These are phyloP conservation scores for Phaeosphaeriaceae sp. DNA, from an alignment of 2,329 filamentous ascomycete species.

Conservation along the genomic window DNA sequence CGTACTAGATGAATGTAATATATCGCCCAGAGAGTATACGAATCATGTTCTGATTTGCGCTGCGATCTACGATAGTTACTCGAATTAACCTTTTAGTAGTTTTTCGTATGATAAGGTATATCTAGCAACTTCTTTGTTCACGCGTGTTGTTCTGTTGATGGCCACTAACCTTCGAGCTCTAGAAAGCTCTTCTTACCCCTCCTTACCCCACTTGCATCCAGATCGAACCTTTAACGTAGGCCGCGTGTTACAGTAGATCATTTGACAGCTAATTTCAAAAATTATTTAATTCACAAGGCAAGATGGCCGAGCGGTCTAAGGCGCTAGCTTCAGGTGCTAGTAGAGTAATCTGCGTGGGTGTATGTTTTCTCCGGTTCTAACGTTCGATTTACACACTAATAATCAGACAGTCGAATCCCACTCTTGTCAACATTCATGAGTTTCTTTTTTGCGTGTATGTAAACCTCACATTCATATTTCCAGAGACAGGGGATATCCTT, in stretches of 20 bases:
- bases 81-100: no score
- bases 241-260: background rate
- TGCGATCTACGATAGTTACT: background rate
- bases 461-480: background rate
- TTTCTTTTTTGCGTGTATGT: conserved; percentile 15
- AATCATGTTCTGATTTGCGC: no score
- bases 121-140: no score
- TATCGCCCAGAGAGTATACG: no score
- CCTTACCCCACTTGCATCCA: background rate
- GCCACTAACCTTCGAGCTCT: no score
- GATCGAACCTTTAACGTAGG: background rate
- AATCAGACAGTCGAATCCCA: conserved; percentile 37
- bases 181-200: background rate
- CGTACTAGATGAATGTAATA: no score
- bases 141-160: no score
- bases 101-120: no score
- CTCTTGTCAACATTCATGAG: conserved; percentile 38
- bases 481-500: conserved; percentile 2
- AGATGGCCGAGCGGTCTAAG: conserved; percentile 46
- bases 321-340: conserved; percentile 50
- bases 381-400: conserved; percentile 1
- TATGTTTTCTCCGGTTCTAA: conserved; percentile 4
- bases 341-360: conserved; percentile 44
- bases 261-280: background rate
- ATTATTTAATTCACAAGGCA: conserved; percentile 12